phyloP scores from a whole-genome alignment of 345 rosid species.

The Fremontodendron californicum region DNA sequence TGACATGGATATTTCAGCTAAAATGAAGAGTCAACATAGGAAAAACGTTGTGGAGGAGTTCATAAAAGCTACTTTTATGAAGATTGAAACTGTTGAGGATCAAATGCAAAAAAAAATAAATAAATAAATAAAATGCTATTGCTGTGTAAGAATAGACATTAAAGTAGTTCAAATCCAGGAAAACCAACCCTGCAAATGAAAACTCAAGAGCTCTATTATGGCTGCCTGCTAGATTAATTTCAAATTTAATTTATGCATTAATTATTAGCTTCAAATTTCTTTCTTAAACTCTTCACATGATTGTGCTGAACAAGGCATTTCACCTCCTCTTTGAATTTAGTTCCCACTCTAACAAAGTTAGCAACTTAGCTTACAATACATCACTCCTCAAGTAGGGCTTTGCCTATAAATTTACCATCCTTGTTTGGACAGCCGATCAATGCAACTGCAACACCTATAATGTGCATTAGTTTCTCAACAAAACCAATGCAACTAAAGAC shows the following conservation, averaged over 20 bases:
- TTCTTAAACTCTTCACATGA: not conserved
- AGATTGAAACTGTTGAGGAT: not conserved
- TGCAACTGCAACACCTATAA: not conserved
- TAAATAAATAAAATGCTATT: too few species aligned
- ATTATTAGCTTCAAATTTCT: not conserved
- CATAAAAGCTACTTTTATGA: not conserved
- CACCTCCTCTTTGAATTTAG: not conserved
- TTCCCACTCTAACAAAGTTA: not conserved
- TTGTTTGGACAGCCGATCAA: not conserved
- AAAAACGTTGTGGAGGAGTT: not conserved
- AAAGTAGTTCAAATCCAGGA: not conserved
- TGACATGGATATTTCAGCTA: too few species aligned
- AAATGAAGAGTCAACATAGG: too few species aligned
- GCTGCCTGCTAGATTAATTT: not conserved
- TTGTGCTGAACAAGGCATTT: not conserved
- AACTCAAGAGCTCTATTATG: not conserved
- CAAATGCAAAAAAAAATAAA: not conserved
- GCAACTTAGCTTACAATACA: not conserved
- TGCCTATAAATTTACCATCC: not conserved
- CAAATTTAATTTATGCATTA: not conserved
- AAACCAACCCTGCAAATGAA: too few species aligned
- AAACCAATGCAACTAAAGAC: not conserved
- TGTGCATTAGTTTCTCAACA: not conserved
- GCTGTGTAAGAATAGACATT: not conserved
- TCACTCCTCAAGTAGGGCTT: not conserved